phyloP scores from a whole-genome alignment of 2,329 filamentous ascomycete species.

The Fusarium scirpi region DNA sequence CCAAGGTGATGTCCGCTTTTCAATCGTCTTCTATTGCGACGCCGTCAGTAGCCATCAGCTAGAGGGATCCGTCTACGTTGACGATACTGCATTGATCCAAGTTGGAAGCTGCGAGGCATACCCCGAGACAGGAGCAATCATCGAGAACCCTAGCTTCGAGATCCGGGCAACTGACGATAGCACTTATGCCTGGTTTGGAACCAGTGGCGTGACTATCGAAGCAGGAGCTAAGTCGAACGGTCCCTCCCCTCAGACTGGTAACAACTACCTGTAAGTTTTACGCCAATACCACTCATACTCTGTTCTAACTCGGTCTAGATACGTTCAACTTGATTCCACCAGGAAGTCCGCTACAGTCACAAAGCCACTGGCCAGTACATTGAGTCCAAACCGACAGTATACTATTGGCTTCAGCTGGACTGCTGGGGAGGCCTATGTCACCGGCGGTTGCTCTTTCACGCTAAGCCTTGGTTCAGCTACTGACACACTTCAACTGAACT shows the following conservation, averaged over 20 bases:
- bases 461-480: not conserved
- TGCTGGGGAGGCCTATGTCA: not conserved
- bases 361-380: not conserved
- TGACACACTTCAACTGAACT: accelerated
- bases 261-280: slow-evolving; percentile 1
- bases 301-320: not conserved
- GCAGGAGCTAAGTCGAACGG: not conserved
- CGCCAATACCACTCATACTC: no score
- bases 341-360: not conserved
- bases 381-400: not conserved
- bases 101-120: slow-evolving; percentile 13
- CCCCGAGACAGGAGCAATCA: not conserved
- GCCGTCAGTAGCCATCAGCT: not conserved
- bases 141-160: slow-evolving; percentile 13
- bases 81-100: slow-evolving; percentile 6
- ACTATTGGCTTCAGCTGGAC: slow-evolving; percentile 7
- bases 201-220: not conserved
- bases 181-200: slow-evolving; percentile 15
- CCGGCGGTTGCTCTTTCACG: not conserved
- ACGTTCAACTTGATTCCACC: not conserved
- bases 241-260: accelerated
- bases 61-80: not conserved
- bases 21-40: not conserved
- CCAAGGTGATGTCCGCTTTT: accelerated
- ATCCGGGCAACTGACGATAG: slow-evolving; percentile 3